phyloP scores from a whole-genome alignment of 1,284 basidiomycete genomes.

The Testicularia cyperi region DNA sequence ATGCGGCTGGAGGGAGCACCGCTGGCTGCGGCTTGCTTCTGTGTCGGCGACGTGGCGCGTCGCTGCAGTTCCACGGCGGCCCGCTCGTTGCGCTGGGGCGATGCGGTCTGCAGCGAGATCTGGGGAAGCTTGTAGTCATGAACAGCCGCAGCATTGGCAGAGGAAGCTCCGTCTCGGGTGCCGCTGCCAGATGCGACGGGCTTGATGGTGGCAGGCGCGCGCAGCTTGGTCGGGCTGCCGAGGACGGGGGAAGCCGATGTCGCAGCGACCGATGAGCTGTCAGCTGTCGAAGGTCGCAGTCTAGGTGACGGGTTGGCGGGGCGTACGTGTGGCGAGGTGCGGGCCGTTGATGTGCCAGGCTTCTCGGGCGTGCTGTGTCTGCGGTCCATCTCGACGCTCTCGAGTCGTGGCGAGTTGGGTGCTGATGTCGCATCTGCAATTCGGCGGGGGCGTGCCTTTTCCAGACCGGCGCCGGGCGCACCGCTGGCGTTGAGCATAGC shows the following conservation, averaged over 20 bases:
- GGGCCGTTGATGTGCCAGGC: background rate
- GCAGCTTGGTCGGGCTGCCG: background rate
- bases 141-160: no score
- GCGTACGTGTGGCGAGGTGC: slow-evolving; percentile 17
- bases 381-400: slow-evolving; percentile 28
- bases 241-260: background rate
- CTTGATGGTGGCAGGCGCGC: background rate
- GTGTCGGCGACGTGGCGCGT: slow-evolving; percentile 36
- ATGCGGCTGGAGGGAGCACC: slow-evolving; percentile 25
- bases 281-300: slow-evolving; percentile 17
- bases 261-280: background rate
- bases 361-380: slow-evolving; percentile 37
- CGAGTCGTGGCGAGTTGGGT: slow-evolving; percentile 22
- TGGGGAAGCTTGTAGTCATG: slow-evolving; percentile 17
- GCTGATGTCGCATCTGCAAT: slow-evolving; percentile 15
- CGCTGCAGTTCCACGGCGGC: slow-evolving; percentile 20
- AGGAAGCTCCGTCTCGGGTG: no score
- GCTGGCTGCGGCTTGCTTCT: slow-evolving; percentile 3
- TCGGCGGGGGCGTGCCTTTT: slow-evolving; percentile 33
- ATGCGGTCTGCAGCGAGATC: slow-evolving; percentile 29
- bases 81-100: slow-evolving; percentile 27
- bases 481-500: slow-evolving; percentile 13
- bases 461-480: slow-evolving; percentile 17
- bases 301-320: slow-evolving; percentile 27
- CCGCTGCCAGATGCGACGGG: no score